Evolutionary conservation across 768 basidiomycete genomes (phyloP).

Genomic region (Naematelia encephala): DNA sequence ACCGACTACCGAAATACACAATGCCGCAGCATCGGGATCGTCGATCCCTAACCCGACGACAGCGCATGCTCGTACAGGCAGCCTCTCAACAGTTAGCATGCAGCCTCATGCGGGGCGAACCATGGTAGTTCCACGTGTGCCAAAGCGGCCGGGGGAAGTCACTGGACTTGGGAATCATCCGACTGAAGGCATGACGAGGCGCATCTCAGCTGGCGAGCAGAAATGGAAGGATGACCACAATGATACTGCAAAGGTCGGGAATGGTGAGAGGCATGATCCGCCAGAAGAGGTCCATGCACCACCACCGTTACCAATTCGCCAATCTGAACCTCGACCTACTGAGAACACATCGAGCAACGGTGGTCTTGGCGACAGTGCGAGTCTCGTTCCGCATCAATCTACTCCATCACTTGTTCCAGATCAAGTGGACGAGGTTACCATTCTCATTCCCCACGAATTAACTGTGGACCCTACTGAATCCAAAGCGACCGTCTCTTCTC

Average conservation of each 20-base stretch:
- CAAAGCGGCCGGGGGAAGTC: constrained; percentile 44
- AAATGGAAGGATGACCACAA: neutral
- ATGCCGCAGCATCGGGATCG: constrained; percentile 4
- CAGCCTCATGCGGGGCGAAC: constrained; percentile 35
- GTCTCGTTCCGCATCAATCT: too few relatives aligned
- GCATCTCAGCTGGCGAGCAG: constrained; percentile 15
- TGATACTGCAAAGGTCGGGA: too few relatives aligned
- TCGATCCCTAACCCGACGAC: constrained; percentile 12
- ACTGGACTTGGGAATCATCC: constrained; percentile 34
- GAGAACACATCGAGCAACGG: too few relatives aligned
- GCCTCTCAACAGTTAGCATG: constrained; percentile 19
- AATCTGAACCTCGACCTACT: neutral
- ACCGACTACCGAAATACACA: constrained; percentile 1
- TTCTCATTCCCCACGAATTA: too few relatives aligned
- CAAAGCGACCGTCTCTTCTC: neutral
- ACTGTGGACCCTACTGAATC: neutral
- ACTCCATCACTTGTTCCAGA: too few relatives aligned
- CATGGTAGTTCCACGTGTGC: constrained; percentile 46
- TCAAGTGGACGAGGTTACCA: too few relatives aligned
- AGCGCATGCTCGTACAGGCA: constrained; percentile 5
- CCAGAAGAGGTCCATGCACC: too few relatives aligned
- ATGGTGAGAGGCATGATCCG: too few relatives aligned
- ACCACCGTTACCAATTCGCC: neutral
- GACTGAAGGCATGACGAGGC: constrained; percentile 19
- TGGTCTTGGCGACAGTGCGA: too few relatives aligned